A percentile compares a stretch with the other conserved stretches of the same genome.
phyloP scores from a whole-genome alignment of 371 early-diverging fungal species.

The Actinomortierella ambigua region DNA sequence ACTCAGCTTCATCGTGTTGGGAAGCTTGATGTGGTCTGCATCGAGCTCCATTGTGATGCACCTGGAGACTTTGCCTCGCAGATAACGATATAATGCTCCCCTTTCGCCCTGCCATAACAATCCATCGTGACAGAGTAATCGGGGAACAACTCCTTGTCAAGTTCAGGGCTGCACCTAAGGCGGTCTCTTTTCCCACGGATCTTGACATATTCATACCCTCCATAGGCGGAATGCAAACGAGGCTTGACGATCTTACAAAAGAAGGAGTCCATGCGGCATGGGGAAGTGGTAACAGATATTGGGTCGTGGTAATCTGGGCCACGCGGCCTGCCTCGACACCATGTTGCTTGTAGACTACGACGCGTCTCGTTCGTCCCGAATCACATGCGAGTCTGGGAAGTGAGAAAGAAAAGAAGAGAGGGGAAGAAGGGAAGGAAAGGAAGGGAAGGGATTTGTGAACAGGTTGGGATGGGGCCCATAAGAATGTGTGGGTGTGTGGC shows the following conservation, averaged over 20 bases:
- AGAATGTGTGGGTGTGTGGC: too few species aligned
- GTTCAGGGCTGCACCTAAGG: constrained; percentile 20
- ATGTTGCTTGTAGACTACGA: too few species aligned
- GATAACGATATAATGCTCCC: constrained; percentile 16
- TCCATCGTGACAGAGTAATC: constrained; percentile 22
- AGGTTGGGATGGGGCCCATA: too few species aligned
- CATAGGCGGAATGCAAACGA: constrained; percentile 18
- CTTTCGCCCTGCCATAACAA: constrained; percentile 8
- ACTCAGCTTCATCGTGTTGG: constrained; percentile 1
- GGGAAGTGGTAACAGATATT: too few species aligned
- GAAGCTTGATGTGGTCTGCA: constrained; percentile 11
- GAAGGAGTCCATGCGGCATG: constrained; percentile 19
- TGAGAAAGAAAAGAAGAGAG: too few species aligned
- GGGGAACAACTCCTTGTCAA: constrained; percentile 16
- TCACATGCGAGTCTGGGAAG: too few species aligned
- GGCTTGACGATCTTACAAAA: constrained; percentile 20
- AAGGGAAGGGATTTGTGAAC: too few species aligned
- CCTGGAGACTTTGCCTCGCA: constrained; percentile 26
- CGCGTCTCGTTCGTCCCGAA: too few species aligned
- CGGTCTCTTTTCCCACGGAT: constrained; percentile 22
- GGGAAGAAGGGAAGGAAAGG: too few species aligned
- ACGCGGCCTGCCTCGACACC: too few species aligned
- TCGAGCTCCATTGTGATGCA: constrained; percentile 23
- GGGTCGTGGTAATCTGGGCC: too few species aligned
- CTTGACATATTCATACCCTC: constrained; percentile 17